Evolutionary conservation across 2,329 filamentous ascomycete genomes (phyloP).

Genomic region (Ambrosiella beaveri): DNA sequence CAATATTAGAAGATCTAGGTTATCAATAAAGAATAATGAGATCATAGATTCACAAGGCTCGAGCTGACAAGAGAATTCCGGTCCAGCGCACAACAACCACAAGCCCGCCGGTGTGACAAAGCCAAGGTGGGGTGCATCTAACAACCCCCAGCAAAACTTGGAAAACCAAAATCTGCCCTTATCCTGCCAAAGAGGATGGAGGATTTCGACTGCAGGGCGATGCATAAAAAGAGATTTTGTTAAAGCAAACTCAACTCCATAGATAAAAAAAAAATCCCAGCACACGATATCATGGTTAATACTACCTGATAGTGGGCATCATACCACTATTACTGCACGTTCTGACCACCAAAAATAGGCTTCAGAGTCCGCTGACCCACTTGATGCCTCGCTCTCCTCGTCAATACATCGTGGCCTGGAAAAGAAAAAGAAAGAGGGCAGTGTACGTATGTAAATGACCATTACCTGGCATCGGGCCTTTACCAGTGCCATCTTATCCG

Average conservation of each 20-base stretch:
- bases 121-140: not conserved
- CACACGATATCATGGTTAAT: not conserved
- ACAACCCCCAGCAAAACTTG: not conserved
- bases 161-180: not conserved
- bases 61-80: not conserved
- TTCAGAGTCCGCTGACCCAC: too few species aligned
- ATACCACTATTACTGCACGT: too few species aligned
- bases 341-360: too few species aligned
- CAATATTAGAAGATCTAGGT: not conserved
- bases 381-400: too few species aligned
- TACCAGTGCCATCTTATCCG: too few species aligned
- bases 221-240: too few species aligned
- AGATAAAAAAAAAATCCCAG: not conserved
- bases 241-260: not conserved
- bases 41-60: not conserved
- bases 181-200: not conserved
- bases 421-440: too few species aligned
- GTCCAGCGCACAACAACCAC: not conserved
- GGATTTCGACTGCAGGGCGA: not conserved
- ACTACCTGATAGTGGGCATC: too few species aligned
- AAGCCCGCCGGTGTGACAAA: not conserved
- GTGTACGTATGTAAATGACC: too few species aligned
- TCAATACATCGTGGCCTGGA: too few species aligned
- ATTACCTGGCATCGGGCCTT: too few species aligned
- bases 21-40: not conserved